Percentiles rank a stretch among this genome's conserved stretches.
Evolutionary conservation across 257 asterid species (phyloP).

Genomic region (Capsicum pubescens): DNA sequence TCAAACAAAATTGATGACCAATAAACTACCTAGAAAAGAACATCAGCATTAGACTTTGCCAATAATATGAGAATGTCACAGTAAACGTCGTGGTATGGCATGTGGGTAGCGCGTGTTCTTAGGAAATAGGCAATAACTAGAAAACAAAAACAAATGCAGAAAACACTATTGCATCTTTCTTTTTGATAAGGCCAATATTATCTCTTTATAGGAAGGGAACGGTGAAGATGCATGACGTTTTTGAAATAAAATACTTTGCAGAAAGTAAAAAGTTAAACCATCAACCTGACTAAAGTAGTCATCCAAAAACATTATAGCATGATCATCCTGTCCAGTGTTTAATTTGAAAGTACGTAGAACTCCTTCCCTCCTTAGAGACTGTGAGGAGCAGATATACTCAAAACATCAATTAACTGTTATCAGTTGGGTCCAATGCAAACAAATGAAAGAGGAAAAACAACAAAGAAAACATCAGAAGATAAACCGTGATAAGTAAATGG

Average conservation of each 20-base stretch:
- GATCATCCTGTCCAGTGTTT: constrained; percentile 94
- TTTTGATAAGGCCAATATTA: not conserved
- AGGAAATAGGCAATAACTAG: not conserved
- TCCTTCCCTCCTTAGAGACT: constrained; percentile 79
- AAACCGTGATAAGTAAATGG: not conserved
- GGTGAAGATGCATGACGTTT: not conserved
- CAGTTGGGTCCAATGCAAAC: not conserved
- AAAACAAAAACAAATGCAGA: constrained; percentile 6
- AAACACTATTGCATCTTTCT: not conserved
- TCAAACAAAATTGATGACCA: constrained; percentile 3
- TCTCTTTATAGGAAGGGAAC: not conserved
- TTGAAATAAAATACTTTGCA: not conserved
- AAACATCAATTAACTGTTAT: not conserved
- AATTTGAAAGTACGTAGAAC: constrained; percentile 79
- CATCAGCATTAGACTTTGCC: not conserved
- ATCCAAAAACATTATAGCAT: constrained; percentile 84
- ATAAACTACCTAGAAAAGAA: not conserved
- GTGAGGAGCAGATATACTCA: constrained; percentile 29
- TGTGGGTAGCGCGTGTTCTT: not conserved
- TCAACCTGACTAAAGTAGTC: constrained; percentile 86
- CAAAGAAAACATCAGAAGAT: not conserved
- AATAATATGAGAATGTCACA: not conserved
- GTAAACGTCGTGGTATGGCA: not conserved
- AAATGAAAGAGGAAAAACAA: not conserved
- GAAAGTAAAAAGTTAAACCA: constrained; percentile 29